These are phyloP conservation scores for Rhinocladiella similis DNA, from an alignment of 2,329 filamentous ascomycete species.

Conservation along the genomic window DNA sequence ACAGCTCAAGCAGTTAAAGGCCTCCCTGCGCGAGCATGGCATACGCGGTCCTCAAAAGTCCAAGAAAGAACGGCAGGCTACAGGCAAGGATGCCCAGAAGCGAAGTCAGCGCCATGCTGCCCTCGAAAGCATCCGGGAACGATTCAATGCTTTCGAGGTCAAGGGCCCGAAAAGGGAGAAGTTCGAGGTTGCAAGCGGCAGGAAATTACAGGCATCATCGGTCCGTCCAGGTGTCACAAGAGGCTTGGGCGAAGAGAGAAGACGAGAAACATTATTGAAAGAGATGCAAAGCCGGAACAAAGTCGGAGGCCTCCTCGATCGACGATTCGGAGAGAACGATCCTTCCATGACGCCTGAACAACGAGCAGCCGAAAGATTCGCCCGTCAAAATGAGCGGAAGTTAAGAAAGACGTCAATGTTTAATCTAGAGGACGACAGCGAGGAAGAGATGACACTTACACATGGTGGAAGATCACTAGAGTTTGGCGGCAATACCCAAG, in stretches of 20 bases:
- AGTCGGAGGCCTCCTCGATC: conserved; percentile 86
- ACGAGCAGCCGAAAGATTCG: conserved; percentile 86
- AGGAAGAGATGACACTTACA: conserved; percentile 69
- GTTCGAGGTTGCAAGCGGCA: conserved; percentile 76
- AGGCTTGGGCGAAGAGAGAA: conserved; percentile 80
- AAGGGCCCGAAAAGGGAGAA: conserved; percentile 80
- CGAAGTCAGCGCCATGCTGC: conserved; percentile 75
- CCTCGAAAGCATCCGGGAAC: conserved; percentile 82
- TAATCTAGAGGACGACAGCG: conserved; percentile 83
- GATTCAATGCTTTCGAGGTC: conserved; percentile 97
- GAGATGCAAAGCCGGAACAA: conserved; percentile 90
- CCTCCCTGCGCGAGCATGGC: conserved; percentile 84
- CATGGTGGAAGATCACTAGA: conserved; percentile 77
- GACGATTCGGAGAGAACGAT: conserved; percentile 94
- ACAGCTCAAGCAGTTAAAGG: conserved; percentile 92
- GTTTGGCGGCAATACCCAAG: conserved; percentile 57
- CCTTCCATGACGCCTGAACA: conserved; percentile 92
- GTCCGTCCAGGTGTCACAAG: conserved; percentile 82
- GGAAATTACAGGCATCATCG: conserved; percentile 56
- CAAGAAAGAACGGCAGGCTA: conserved; percentile 86
- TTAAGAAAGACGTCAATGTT: conserved; percentile 80
- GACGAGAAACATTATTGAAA: conserved; percentile 78
- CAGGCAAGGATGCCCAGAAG: conserved; percentile 69
- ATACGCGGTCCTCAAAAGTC: conserved; percentile 89
- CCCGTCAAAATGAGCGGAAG: conserved; percentile 77